Evolutionary conservation across 116 monocot genomes (phyloP).

Genomic region (Zostera marina): DNA sequence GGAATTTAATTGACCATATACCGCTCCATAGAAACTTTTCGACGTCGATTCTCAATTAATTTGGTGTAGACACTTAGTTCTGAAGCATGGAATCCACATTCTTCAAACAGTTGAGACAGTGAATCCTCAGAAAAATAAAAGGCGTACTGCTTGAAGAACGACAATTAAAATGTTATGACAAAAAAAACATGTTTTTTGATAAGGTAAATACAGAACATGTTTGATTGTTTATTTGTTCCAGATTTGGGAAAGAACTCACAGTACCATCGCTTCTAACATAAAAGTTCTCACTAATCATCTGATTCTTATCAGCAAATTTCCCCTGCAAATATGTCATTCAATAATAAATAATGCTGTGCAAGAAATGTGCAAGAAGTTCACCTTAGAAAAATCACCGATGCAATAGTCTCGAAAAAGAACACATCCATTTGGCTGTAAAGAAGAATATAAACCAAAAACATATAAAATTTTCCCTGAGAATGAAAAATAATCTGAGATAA

Average conservation of each 20-base stretch:
- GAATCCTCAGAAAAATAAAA: slow-evolving; percentile 19
- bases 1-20: background rate
- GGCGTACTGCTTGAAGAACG: slow-evolving; percentile 3
- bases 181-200: too few relatives aligned
- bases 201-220: background rate
- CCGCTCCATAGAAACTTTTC: slow-evolving; percentile 11
- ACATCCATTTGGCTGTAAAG: slow-evolving; percentile 1
- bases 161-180: background rate
- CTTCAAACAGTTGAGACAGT: slow-evolving; percentile 11
- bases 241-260: slow-evolving; percentile 7
- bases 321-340: slow-evolving; percentile 6
- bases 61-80: slow-evolving; percentile 9
- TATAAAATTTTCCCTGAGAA: background rate
- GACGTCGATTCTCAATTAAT: slow-evolving; percentile 10
- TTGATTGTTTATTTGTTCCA: background rate
- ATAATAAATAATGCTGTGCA: background rate
- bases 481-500: too few relatives aligned
- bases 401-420: background rate
- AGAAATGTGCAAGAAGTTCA: background rate
- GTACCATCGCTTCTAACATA: slow-evolving; percentile 24
- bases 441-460: background rate
- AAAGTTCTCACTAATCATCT: slow-evolving; percentile 17
- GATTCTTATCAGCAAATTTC: slow-evolving; percentile 11
- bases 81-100: slow-evolving; percentile 5
- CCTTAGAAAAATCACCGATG: slow-evolving; percentile 1